Evolutionary conservation across 75 land plant species (phyloP), one percentile per base, ranked within the genome.

Genomic region (Sequoia sempervirens): DNA sequence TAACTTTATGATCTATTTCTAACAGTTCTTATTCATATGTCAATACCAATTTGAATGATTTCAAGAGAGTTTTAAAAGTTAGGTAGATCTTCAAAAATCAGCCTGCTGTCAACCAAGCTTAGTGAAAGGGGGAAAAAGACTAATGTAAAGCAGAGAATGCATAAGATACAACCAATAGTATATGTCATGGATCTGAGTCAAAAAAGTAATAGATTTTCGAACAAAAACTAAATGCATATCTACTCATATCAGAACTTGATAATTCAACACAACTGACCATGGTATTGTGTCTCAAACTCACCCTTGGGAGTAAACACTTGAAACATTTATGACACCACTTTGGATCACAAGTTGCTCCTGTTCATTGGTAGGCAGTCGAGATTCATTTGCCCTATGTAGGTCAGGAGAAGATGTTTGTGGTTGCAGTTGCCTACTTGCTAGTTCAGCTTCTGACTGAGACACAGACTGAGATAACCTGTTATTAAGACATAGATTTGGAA

Each of bases 271-370:
- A 74, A 73, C 83, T 36, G 17, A 30, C 37, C n/a, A 18, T 23
- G 43, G 20, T 36, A 86, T 7, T 30, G 7, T 30, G 23, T 45
- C 20, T n/a, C 41, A 43, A 47, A 30, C 99, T 88, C 56, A 97
- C 99, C 93, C 95, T 88, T 93, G 93, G 50, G 98, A 94, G 79
- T 97, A 96, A 7, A 83, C 87, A 53, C 89, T 89, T 3, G 99
- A 94, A 84, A 96, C 86, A 84, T 87, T 96, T 38, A 97, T 92
- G 47, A 93, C 93, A 36, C 99, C 99, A 38, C 93, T 90, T 82
- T 91, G 93, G 81, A 97, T 88, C 4, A 84, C 83, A 86, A 91
- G 73, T 36, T 93, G 90, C 61, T 89, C 89, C 70, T 90, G 92
- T 64, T 93, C 87, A 66, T 84, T 89, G 61, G 73, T 14, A 80